phyloP scores from a whole-genome alignment of 805 yeast species.

The Helenozyma rhizophorensis region DNA sequence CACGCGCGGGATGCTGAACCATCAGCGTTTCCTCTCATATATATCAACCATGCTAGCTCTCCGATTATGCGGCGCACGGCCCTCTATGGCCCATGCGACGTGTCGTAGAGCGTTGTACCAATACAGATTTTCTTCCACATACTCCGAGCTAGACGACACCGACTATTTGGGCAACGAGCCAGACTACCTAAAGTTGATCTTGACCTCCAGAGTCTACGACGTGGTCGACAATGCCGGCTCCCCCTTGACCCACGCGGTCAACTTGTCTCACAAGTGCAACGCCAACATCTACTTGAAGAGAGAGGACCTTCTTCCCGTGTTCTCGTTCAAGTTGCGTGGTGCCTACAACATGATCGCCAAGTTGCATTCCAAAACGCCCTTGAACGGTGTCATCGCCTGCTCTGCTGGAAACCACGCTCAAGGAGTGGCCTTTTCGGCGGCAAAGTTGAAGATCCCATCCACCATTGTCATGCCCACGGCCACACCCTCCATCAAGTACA shows the following conservation, averaged over 20 bases:
- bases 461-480: slow-evolving; percentile 98
- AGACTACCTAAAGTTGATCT: slow-evolving; percentile 87
- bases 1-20: no score
- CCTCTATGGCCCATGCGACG: no score
- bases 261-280: slow-evolving; percentile 69
- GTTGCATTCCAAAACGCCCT: slow-evolving; percentile 53
- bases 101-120: no score
- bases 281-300: slow-evolving; percentile 78
- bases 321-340: slow-evolving; percentile 93
- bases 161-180: no score
- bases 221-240: slow-evolving; percentile 77
- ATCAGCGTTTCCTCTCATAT: no score
- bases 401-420: slow-evolving; percentile 99
- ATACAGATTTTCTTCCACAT: no score
- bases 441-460: slow-evolving; percentile 80
- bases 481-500: slow-evolving; percentile 91
- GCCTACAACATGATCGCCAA: slow-evolving; percentile 97
- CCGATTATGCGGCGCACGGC: no score
- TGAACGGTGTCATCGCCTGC: slow-evolving; percentile 93
- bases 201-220: slow-evolving; percentile 92
- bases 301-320: slow-evolving; percentile 92
- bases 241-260: slow-evolving; percentile 73
- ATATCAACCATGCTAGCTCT: no score
- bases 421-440: slow-evolving; percentile 94
- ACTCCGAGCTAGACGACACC: no score